phyloP scores from a whole-genome alignment of 306 rosid species.

The Sesbania bispinosa region DNA sequence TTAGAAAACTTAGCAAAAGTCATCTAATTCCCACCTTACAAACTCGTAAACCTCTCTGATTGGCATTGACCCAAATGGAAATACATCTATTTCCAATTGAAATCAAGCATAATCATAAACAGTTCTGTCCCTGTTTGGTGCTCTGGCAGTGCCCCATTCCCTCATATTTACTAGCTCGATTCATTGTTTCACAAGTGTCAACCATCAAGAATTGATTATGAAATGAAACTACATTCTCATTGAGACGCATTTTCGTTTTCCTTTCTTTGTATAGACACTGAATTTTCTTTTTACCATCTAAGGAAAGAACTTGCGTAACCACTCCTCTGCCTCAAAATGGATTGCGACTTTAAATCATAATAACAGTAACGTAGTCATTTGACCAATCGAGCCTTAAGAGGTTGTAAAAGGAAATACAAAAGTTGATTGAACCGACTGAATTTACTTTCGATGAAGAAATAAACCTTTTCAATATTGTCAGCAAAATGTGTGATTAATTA shows the following conservation, averaged over 20 bases:
- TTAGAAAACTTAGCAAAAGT: constrained; percentile 14
- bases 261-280: constrained; percentile 7
- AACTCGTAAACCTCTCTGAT: constrained; percentile 30
- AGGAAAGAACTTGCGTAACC: constrained; percentile 30
- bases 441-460: constrained; percentile 5
- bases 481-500: neutral
- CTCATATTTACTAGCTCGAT: neutral
- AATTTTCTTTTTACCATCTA: neutral
- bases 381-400: constrained; percentile 22
- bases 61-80: constrained; percentile 14
- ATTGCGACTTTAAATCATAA: neutral
- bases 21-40: constrained; percentile 29
- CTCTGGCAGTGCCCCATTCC: neutral
- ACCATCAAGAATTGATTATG: constrained; percentile 8
- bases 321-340: neutral
- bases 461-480: neutral
- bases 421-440: constrained; percentile 5
- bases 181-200: constrained; percentile 22
- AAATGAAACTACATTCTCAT: constrained; percentile 6
- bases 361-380: constrained; percentile 24
- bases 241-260: neutral
- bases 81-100: constrained; percentile 12
- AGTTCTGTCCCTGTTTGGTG: constrained; percentile 6
- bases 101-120: constrained; percentile 14
- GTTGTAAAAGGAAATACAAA: constrained; percentile 17